Percentiles rank a stretch among this genome's conserved stretches.
These are phyloP conservation scores for Hypoxylon rubiginosum DNA, from an alignment of 2,329 filamentous ascomycete genomes.

Conservation along the genomic window DNA sequence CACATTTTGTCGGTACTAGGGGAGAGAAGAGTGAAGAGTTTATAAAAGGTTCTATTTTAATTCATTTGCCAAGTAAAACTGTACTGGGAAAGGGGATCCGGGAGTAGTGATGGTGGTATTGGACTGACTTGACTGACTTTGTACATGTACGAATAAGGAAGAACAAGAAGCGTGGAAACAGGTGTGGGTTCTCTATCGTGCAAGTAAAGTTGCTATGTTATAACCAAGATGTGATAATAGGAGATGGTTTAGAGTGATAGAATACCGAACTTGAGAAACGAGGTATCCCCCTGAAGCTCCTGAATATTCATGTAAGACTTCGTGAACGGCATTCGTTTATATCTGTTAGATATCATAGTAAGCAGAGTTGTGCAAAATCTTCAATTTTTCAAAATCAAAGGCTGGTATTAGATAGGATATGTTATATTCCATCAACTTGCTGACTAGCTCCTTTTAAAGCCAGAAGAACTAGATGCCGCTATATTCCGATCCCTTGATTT, in stretches of 20 bases:
- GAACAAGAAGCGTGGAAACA: neutral
- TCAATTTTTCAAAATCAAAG: neutral
- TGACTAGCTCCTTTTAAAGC: neutral
- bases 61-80: neutral
- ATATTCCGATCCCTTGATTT: neutral
- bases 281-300: neutral
- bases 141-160: conserved; percentile 11
- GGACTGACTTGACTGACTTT: neutral
- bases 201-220: neutral
- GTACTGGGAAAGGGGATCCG: neutral
- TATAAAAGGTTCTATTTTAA: neutral
- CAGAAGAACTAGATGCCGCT: neutral
- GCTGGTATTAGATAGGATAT: neutral
- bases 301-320: neutral
- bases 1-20: neutral
- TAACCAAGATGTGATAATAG: neutral
- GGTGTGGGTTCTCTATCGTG: neutral
- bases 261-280: neutral
- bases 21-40: neutral
- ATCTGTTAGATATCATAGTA: conserved; percentile 4
- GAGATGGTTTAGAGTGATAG: neutral
- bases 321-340: too few species aligned
- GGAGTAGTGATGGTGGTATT: conserved; percentile 1
- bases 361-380: neutral
- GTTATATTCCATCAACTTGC: neutral